Conservation (phyloP, 1,284 basidiomycete species). For the Ceratobasidium sp. region DNA sequence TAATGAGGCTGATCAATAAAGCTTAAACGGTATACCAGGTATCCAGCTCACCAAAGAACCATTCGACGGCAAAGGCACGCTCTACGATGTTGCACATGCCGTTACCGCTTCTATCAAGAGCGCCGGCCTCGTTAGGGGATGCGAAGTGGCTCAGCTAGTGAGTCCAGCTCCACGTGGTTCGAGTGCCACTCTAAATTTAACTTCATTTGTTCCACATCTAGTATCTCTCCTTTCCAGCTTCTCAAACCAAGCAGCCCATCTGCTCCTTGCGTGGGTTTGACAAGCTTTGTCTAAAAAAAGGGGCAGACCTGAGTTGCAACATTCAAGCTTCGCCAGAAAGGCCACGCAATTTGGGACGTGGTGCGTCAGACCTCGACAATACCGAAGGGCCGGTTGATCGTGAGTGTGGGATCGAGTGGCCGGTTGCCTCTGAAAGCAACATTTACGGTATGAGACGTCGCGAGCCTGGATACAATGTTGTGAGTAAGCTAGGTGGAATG, state of each 20-base stretch:
- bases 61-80: constrained; percentile 6
- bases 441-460: background rate
- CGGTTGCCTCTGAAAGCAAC: background rate
- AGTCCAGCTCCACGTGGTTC: too few species aligned
- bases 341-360: background rate
- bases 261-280: constrained; percentile 26
- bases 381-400: background rate
- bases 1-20: background rate
- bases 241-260: constrained; percentile 7
- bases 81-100: constrained; percentile 26
- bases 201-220: too few species aligned
- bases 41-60: constrained; percentile 9
- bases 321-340: background rate
- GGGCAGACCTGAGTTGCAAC: constrained; percentile 3
- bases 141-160: constrained; percentile 21
- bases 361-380: background rate
- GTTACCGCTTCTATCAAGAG: constrained; percentile 22
- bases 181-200: too few species aligned
- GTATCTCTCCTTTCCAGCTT: constrained; percentile 8
- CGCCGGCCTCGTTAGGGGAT: constrained; percentile 4
- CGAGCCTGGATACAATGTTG: too few species aligned
- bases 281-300: constrained; percentile 23
- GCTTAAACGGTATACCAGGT: too few species aligned
- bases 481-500: too few species aligned
- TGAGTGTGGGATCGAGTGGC: background rate